Conservation (phyloP, 2,329 filamentous ascomycete species). For the Beauveria brongniartii region DNA sequence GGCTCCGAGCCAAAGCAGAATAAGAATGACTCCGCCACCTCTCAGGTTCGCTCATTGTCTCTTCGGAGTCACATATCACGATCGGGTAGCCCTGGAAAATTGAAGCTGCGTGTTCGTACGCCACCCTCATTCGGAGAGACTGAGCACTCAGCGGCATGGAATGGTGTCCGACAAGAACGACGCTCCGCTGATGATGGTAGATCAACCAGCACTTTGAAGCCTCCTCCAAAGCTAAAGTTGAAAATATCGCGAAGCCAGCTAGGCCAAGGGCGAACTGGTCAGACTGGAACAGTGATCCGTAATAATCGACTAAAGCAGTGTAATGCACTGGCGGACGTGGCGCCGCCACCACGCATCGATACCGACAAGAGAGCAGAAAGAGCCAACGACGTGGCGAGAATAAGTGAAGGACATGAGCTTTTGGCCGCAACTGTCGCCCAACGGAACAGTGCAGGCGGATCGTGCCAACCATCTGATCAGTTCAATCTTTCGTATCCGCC, state of each 20-base stretch:
- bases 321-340: constrained; percentile 25
- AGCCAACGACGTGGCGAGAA: neutral
- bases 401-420: neutral
- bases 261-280: constrained; percentile 13
- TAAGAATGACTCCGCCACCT: constrained; percentile 4
- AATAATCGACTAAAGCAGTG: constrained; percentile 23
- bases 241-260: constrained; percentile 25
- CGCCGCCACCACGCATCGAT: constrained; percentile 15
- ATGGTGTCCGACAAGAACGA: neutral
- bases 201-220: constrained; percentile 12
- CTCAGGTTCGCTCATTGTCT: constrained; percentile 11
- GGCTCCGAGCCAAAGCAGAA: neutral
- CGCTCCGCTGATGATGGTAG: constrained; percentile 4
- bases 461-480: constrained; percentile 23
- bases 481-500: constrained; percentile 28
- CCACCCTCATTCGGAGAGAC: constrained; percentile 13
- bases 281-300: constrained; percentile 14
- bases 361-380: constrained; percentile 12
- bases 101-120: constrained; percentile 23
- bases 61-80: constrained; percentile 3
- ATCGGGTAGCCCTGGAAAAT: constrained; percentile 16
- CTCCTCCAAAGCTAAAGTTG: constrained; percentile 25
- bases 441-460: constrained; percentile 6
- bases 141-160: neutral
- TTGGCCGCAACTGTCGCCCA: constrained; percentile 12